Conservation (phyloP, 768 basidiomycete genomes). For the Scleroderma citrinum region DNA sequence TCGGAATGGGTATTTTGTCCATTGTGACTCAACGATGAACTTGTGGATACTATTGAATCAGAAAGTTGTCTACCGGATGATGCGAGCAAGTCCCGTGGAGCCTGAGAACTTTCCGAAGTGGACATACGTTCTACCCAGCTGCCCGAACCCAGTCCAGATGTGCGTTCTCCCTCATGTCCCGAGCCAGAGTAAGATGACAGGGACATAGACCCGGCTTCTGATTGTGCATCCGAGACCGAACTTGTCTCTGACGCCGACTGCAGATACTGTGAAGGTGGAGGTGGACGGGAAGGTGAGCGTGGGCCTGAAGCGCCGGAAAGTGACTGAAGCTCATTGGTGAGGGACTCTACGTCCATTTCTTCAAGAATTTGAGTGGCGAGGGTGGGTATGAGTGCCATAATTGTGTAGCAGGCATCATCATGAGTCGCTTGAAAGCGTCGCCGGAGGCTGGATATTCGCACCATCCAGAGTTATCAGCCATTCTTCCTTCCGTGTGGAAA, state of each 20-base stretch:
- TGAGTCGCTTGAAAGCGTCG: slow-evolving; percentile 72
- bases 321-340: slow-evolving; percentile 52
- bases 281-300: slow-evolving; percentile 8
- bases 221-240: slow-evolving; percentile 35
- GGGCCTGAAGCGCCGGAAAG: slow-evolving; percentile 32
- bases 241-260: slow-evolving; percentile 34
- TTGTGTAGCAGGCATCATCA: slow-evolving; percentile 70
- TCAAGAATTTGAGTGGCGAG: slow-evolving; percentile 59
- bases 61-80: slow-evolving; percentile 25
- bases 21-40: slow-evolving; percentile 28
- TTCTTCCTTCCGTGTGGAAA: not conserved
- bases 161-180: slow-evolving; percentile 33
- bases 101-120: slow-evolving; percentile 3
- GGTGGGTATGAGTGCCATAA: slow-evolving; percentile 64
- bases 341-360: slow-evolving; percentile 70
- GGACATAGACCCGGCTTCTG: slow-evolving; percentile 39
- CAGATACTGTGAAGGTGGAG: slow-evolving; percentile 15
- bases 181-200: slow-evolving; percentile 36
- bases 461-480: not conserved
- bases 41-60: slow-evolving; percentile 35
- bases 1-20: not conserved
- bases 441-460: slow-evolving; percentile 45
- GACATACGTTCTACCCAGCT: slow-evolving; percentile 44
- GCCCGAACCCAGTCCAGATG: slow-evolving; percentile 27
- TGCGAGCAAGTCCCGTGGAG: slow-evolving; percentile 7